Evolutionary conservation across 441 rosid genomes (phyloP), one percentile per base, ranked within the genome.

Genomic region (Pelargonium cotyledonis): DNA sequence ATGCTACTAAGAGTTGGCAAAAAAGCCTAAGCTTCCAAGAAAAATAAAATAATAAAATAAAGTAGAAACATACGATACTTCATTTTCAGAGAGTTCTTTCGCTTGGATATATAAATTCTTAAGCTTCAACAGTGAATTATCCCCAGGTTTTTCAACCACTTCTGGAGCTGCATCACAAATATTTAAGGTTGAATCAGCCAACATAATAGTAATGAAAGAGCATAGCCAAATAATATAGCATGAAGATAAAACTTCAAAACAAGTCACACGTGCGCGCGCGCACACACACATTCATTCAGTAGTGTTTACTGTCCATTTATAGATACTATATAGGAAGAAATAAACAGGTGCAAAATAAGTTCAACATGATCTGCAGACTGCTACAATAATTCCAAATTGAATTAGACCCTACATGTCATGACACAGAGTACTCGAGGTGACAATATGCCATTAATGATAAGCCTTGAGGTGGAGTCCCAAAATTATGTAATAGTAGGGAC

Each of bases 101-200:
- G 97, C 98, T 62, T 70, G 90, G 69, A 78, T 86, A 69, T 95
- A 95, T 38, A 83, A 77, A 71, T 0, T 12, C 82, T 82, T 92
- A 64, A 92, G 88, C 85, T 51, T 92, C 44, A 85, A 70, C 65
- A 90, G 84, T 12, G 96, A 88, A 79, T 15, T 80, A 83, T 95
- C 99, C 64, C 90, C 91, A 35, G 92, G 94, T 81, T 87, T 91
- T 87, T 91, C 99, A 73, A 91, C 96, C 71, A 94, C 79, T 80
- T 91, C 99, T 7, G 97, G 97, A 68, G 89, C 99, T 90, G 88
- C 81, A 78, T 77, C 67, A 60, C 63, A 73, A 44, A 63, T 68
- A 64, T 35, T 80, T 44, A 73, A 74, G 63, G 23, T 55, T 8
- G 69, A 68, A 66, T 4, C 43, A 9, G 68, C 49, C 31, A 71